Conservation (phyloP, 306 rosid genomes). For the Acacia melanoxylon region DNA sequence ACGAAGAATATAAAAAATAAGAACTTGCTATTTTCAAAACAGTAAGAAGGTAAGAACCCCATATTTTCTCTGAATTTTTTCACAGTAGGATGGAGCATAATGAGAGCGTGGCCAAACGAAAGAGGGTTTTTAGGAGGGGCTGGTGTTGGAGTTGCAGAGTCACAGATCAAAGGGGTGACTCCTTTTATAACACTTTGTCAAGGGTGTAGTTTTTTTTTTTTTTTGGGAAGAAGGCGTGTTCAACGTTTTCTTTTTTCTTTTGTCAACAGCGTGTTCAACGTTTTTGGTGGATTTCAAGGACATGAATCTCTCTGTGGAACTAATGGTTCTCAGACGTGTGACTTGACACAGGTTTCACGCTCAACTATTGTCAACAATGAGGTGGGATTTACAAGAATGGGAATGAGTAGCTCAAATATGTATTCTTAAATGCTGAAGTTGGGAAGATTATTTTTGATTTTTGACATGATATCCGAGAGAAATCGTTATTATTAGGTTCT, state of each 20-base stretch:
- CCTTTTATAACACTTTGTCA: slow-evolving; percentile 18
- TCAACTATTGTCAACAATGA: slow-evolving; percentile 16
- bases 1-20: background rate
- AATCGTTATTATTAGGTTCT: background rate
- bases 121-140: background rate
- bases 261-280: background rate
- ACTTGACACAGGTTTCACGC: background rate
- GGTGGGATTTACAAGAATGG: background rate
- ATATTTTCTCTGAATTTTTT: slow-evolving; percentile 17
- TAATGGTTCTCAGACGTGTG: background rate
- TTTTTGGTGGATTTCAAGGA: slow-evolving; percentile 20
- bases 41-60: background rate
- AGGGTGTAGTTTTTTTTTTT: background rate
- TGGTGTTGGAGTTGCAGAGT: background rate
- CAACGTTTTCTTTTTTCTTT: too few species aligned
- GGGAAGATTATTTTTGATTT: background rate
- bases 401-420: background rate
- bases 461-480: background rate
- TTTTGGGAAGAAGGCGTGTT: background rate
- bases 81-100: slow-evolving; percentile 12
- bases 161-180: background rate
- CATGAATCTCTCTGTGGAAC: background rate
- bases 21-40: background rate
- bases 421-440: background rate
- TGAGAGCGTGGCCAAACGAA: background rate